Evolutionary conservation across 495 filamentous ascomycete genomes (phyloP), one percentile per base, ranked within the genome.

Genomic region (Amniculicola lignicola): DNA sequence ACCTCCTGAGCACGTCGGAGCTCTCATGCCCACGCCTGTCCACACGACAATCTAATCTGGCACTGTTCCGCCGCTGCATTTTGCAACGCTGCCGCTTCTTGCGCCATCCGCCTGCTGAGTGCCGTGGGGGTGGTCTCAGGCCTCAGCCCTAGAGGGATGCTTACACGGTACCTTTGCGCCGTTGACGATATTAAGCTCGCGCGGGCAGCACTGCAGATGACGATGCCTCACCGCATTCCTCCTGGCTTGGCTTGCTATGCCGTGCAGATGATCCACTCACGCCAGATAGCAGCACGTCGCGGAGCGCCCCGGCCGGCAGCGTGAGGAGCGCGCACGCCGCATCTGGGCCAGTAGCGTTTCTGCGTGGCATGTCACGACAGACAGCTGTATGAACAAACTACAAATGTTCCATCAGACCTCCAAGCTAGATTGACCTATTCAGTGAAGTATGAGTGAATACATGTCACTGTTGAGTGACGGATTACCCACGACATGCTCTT

Each of bases 41-140:
- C n/a, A n/a, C n/a, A n/a, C n/a, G n/a, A n/a, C n/a, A n/a, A n/a
- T n/a, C n/a, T n/a, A n/a, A n/a, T n/a, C n/a, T n/a, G n/a, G n/a
- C n/a, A n/a, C n/a, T n/a, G n/a, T n/a, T n/a, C n/a, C 9, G 16
- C 19, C 7, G 6, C 37, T 40, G 7, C 19, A 9, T 40, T 11
- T 59, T 48, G 24, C 33, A 15, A 22, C 29, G 29, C 56, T 45
- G 33, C 51, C 61, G 61, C 61, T 53, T 33, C 61, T 60, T 57
- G 61, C 57, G 57, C 61, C 46, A 60, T 61, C 57, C 40, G 27
- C 2, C 38, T 14, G 37, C 33, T 9, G n/a, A 2, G 22, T 27
- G 5, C 10, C 19, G 43, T 18, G 52, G 40, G 52, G 52, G 52
- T 42, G 52, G n/a, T 53, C 23, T 21, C 37, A 42, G 25, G 28